phyloP scores from a whole-genome alignment of 2,329 filamentous ascomycete species.

The Lasiodiplodia gonubiensis region DNA sequence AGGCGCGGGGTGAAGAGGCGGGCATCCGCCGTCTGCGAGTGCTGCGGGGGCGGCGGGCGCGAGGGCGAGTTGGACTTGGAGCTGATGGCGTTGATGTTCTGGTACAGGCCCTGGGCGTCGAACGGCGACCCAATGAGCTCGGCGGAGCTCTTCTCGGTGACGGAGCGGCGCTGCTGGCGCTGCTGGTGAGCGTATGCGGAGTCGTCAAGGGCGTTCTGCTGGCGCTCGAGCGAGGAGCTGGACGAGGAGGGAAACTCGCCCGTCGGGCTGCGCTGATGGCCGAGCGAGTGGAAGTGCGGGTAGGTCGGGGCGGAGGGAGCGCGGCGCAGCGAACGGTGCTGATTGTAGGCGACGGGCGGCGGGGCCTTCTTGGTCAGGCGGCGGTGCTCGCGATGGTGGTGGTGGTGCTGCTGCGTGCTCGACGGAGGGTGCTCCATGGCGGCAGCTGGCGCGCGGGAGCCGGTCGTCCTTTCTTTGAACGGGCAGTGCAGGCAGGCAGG shows the following conservation, averaged over 20 bases:
- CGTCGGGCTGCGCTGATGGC: slow-evolving; percentile 30
- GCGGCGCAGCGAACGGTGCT: slow-evolving; percentile 32
- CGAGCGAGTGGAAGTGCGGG: slow-evolving; percentile 31
- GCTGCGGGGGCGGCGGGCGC: slow-evolving; percentile 37
- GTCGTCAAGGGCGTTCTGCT: slow-evolving; percentile 24
- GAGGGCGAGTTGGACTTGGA: slow-evolving; percentile 28
- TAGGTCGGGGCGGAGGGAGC: slow-evolving; percentile 39
- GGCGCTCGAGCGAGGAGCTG: slow-evolving; percentile 29
- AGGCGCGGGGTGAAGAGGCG: slow-evolving; percentile 40
- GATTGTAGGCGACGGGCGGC: slow-evolving; percentile 35
- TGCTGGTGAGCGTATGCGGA: slow-evolving; percentile 15
- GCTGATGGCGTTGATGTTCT: slow-evolving; percentile 43
- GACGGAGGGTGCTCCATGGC: slow-evolving; percentile 28
- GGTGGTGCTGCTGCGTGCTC: slow-evolving; percentile 21
- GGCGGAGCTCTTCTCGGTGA: slow-evolving; percentile 40
- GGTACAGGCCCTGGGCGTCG: slow-evolving; percentile 46
- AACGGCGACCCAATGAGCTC: slow-evolving; percentile 50
- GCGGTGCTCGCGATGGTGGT: slow-evolving; percentile 30
- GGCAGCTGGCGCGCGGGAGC: slow-evolving; percentile 10
- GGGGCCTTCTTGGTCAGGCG: slow-evolving; percentile 33
- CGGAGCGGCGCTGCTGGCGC: slow-evolving; percentile 31
- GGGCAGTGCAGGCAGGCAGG: slow-evolving; percentile 12
- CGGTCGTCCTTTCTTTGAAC: slow-evolving; percentile 25
- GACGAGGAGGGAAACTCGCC: slow-evolving; percentile 29
- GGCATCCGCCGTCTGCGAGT: slow-evolving; percentile 39